Evolutionary conservation across 1,284 basidiomycete species (phyloP), one percentile per base, ranked within the genome.

Genomic region (Cryptococcus neoformans): DNA sequence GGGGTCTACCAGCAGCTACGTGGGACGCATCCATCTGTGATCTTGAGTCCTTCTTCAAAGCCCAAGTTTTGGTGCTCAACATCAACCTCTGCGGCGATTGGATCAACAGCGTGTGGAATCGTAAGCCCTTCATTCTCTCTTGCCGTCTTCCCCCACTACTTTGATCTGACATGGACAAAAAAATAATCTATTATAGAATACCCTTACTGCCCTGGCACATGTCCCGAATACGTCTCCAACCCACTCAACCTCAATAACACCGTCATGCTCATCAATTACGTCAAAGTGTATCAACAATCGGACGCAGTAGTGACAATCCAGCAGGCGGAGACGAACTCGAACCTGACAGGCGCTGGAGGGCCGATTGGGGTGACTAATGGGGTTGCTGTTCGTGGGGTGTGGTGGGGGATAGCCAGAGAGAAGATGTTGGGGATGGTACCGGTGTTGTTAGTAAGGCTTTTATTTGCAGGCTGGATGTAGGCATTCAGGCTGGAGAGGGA

Each of bases 51-150:
- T 85, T 86, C 75, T 92, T 93, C 76, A 78, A 81, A 59, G 77
- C 87, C 41, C 89, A 92, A 62, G 73, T 77, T 28, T 71, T 90
- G 61, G 81, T 87, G 21, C 78, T 92, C 55, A 86, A 92, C 73
- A 89, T 83, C 58, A 84, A 76, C 51, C 54, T 77, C 0, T 78
- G 76, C 49, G 73, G 74, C 51, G 87, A 86, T 65, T 89, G 85
- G 83, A 87, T 84, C 17, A 82, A 82, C 37, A 59, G 77, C 0
- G 80, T 82, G 0, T 91, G 86, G 74, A 53, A 63, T 8, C 68
- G 65, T 74, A 46, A 64, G 70, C 57, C 28, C 40, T 16, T 17
- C n/a, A 4, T 28, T 16, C 37, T 34, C 21, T 40, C 28, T 41
- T 12, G 3, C 5, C 39, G 16, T 39, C 17, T 45, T 4, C 28